Conservation (phyloP, 1,284 basidiomycete species). For the Tausonia pullulans region DNA sequence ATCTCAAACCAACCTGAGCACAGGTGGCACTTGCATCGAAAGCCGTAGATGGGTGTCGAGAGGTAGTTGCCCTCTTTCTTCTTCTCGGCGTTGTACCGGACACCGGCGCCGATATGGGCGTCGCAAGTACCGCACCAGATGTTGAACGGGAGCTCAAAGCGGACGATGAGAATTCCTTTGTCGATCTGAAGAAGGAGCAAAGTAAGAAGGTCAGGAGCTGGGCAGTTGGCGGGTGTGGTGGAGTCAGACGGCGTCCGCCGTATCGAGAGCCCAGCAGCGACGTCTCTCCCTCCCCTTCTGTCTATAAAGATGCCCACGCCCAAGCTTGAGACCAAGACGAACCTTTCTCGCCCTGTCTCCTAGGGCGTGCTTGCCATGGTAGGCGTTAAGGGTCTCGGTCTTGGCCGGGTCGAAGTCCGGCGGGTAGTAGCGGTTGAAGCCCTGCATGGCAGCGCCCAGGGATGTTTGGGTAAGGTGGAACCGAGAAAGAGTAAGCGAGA, state of each 20-base stretch:
- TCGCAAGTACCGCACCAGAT: conserved; percentile 95
- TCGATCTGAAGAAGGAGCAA: conserved; percentile 67
- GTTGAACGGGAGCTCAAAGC: conserved; percentile 66
- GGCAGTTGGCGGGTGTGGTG: no score
- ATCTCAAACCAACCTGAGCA: conserved; percentile 94
- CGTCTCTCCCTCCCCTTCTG: no score
- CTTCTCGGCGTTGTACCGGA: conserved; percentile 98
- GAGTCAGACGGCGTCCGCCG: no score
- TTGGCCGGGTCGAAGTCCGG: conserved; percentile 78
- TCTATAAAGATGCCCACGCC: no score
- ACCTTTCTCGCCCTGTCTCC: conserved; percentile 72
- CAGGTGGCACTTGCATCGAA: conserved; percentile 92
- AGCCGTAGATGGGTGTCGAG: conserved; percentile 84
- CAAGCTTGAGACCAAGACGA: no score
- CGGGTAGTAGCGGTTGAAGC: conserved; percentile 86
- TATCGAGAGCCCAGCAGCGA: no score
- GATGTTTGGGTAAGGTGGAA: no score
- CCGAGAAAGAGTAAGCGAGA: no score
- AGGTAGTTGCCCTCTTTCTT: conserved; percentile 92
- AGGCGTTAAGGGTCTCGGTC: conserved; percentile 68
- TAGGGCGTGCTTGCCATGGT: conserved; percentile 79
- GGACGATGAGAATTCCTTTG: conserved; percentile 83
- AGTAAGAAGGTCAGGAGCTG: conserved; percentile 47
- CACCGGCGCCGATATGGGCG: conserved; percentile 90
- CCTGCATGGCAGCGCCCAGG: conserved; percentile 29